A percentile compares a stretch with the other conserved stretches of the same genome.
phyloP scores from a whole-genome alignment of 1,139 yeast genomes.

The Geotrichum macrosporum region DNA sequence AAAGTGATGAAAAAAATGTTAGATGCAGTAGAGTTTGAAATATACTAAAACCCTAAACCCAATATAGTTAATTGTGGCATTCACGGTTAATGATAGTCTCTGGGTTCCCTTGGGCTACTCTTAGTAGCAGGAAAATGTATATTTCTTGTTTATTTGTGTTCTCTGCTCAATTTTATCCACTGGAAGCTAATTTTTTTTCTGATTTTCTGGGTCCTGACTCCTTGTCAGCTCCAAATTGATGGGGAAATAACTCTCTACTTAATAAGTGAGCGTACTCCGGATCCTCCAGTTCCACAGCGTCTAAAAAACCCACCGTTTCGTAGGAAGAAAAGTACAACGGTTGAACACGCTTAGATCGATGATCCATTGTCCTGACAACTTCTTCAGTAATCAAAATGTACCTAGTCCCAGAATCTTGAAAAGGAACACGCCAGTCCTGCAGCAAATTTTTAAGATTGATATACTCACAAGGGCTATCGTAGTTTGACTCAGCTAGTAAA shows the following conservation, averaged over 20 bases:
- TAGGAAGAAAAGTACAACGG: slow-evolving; percentile 22
- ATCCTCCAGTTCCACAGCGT: slow-evolving; percentile 42
- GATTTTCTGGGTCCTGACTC: not conserved
- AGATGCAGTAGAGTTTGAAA: too few relatives aligned
- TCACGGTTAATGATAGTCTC: too few relatives aligned
- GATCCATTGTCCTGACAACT: slow-evolving; percentile 20
- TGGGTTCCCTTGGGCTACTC: too few relatives aligned
- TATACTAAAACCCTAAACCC: too few relatives aligned
- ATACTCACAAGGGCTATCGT: slow-evolving; percentile 44
- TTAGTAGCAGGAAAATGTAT: too few relatives aligned
- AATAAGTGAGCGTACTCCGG: slow-evolving; percentile 32
- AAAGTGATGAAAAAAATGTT: too few relatives aligned
- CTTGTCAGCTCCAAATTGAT: slow-evolving; percentile 18
- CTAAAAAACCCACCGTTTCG: slow-evolving; percentile 26
- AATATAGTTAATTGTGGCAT: too few relatives aligned
- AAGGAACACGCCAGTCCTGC: not conserved
- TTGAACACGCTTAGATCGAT: slow-evolving; percentile 3
- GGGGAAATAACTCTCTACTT: slow-evolving; percentile 31
- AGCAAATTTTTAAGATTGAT: not conserved
- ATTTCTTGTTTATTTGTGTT: not conserved
- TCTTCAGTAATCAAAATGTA: slow-evolving; percentile 39
- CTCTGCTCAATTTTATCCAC: slow-evolving; percentile 7
- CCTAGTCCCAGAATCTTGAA: slow-evolving; percentile 42
- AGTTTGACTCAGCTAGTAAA: slow-evolving; percentile 47
- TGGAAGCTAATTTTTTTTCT: slow-evolving; percentile 10